Conservation (phyloP, 306 rosid genomes). For the Cicer bijugum region DNA sequence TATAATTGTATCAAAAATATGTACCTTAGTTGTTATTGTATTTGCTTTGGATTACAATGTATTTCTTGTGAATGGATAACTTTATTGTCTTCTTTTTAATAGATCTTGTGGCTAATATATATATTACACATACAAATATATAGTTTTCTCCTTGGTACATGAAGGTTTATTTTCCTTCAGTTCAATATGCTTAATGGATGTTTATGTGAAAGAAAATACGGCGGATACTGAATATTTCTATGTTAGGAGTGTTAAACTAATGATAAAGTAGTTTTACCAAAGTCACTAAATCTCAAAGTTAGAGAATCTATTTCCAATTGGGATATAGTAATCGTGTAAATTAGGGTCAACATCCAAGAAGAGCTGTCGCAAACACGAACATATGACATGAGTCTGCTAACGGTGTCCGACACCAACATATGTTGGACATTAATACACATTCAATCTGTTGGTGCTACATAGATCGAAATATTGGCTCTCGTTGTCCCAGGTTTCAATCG, state of each 20-base stretch:
- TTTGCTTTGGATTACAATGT: background rate
- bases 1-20: background rate
- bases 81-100: background rate
- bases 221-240: background rate
- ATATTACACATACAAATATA: background rate
- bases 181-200: slow-evolving; percentile 4
- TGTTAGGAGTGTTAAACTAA: background rate
- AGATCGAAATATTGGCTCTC: background rate
- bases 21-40: background rate
- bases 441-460: no score
- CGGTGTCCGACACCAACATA: no score
- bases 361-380: no score
- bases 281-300: background rate
- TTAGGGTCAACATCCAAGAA: background rate
- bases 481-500: slow-evolving; percentile 3
- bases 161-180: background rate
- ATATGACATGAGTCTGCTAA: no score
- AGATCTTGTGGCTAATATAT: background rate
- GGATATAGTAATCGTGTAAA: slow-evolving; percentile 4
- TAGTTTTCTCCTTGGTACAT: background rate
- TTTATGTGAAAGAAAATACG: background rate
- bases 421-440: no score
- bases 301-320: no score
- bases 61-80: slow-evolving; percentile 3
- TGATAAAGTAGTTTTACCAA: background rate